Percentiles rank a stretch among this genome's conserved stretches.
These are phyloP conservation scores for Apiotrichum siamense DNA, from an alignment of 1,284 basidiomycete species.

Conservation along the genomic window DNA sequence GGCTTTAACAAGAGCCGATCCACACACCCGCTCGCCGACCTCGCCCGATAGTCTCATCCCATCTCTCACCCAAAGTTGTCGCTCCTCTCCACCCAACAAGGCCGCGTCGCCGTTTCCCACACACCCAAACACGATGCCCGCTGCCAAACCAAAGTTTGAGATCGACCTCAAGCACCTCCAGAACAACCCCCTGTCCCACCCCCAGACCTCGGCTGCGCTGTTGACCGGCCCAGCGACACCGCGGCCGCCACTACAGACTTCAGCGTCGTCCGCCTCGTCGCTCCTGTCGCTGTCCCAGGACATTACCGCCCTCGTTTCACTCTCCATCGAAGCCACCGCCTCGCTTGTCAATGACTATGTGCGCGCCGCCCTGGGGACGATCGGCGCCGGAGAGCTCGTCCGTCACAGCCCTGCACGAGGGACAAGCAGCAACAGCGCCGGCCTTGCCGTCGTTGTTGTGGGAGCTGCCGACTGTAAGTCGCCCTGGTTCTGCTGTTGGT, in stretches of 20 bases:
- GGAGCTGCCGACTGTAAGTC: conserved; percentile 36
- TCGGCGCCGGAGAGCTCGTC: conserved; percentile 26
- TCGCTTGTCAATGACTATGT: conserved; percentile 30
- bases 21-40: no score
- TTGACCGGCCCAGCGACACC: background rate
- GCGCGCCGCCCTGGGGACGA: conserved; percentile 16
- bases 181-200: conserved; percentile 1
- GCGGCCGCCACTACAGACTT: conserved; percentile 9
- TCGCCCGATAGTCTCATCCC: no score
- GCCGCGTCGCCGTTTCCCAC: background rate
- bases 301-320: conserved; percentile 34
- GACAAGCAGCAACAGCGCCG: conserved; percentile 21
- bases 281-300: conserved; percentile 37
- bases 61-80: no score
- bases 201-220: background rate
- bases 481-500: no score
- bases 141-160: conserved; percentile 1
- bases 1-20: no score
- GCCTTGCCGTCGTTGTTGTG: conserved; percentile 34
- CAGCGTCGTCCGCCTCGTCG: conserved; percentile 10
- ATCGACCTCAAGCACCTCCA: conserved; percentile 5
- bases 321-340: conserved; percentile 31
- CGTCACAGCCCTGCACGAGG: background rate
- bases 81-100: background rate
- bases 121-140: background rate